Conservation (phyloP, 768 basidiomycete genomes). For the Suillus sp. region DNA sequence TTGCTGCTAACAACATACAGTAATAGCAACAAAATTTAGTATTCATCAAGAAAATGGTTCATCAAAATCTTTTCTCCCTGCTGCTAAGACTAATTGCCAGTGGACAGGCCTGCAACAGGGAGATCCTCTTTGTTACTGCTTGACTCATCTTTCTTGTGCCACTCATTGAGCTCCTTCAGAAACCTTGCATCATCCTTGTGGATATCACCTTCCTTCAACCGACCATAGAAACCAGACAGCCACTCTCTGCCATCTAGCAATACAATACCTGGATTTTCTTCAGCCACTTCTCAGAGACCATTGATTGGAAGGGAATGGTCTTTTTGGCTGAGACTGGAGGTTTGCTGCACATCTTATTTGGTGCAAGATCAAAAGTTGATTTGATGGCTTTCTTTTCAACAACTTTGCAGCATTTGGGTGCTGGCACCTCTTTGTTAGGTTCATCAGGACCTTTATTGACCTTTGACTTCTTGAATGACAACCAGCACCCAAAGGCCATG, state of each 20-base stretch:
- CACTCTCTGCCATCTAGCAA: not conserved
- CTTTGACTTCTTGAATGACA: not conserved
- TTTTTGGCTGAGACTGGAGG: not conserved
- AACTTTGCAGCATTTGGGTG: not conserved
- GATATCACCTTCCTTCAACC: conserved; percentile 1
- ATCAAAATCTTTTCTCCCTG: no score
- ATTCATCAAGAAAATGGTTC: no score
- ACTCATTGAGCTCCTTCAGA: not conserved
- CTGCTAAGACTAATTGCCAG: not conserved
- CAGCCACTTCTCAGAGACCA: not conserved
- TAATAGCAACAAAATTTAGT: no score
- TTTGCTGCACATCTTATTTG: not conserved
- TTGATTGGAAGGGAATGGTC: not conserved
- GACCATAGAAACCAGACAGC: not conserved
- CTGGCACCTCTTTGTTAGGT: not conserved
- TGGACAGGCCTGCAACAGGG: not conserved
- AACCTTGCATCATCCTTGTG: not conserved
- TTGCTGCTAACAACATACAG: no score
- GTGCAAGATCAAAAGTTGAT: not conserved
- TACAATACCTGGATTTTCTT: not conserved
- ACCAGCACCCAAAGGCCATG: not conserved
- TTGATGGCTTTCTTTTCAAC: not conserved
- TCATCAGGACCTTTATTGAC: not conserved
- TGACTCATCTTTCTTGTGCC: not conserved
- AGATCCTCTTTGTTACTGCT: not conserved